Evolutionary conservation across 2,329 filamentous ascomycete genomes (phyloP), one percentile per base, ranked within the genome.

Genomic region (Triangularia verruculosa): DNA sequence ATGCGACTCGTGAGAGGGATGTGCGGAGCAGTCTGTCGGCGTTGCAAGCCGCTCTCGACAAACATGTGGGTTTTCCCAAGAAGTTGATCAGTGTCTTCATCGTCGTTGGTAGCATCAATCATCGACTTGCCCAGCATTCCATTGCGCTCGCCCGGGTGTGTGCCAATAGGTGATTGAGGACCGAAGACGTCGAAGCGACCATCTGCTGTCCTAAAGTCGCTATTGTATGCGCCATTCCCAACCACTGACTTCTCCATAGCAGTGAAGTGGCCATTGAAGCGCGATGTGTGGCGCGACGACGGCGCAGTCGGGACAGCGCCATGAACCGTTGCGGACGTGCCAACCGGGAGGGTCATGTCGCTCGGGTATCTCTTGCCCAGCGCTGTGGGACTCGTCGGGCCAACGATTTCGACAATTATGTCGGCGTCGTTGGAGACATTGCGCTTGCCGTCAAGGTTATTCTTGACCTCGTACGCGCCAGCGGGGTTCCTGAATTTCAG

Each of bases 141-240:
- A 15, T 80, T 77, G 57, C 83, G 80, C 64, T 88, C 87, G n/a
- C 80, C 79, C n/a, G 89, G 80, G 60, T 89, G 85, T 71, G 88
- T 89, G 51, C 86, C 87, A 61, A 92, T 88, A 1, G 89, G 89
- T 5, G 89, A 92, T 69, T 90, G 89, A 0, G 89, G 86, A 12
- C 88, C 89, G 76, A 92, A 93, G 25, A 91, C 77, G 65, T 80
- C 86, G 68, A 88, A 85, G 69, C 86, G 86, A 64, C 82, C 79
- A 15, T 78, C 74, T 72, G 83, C 82, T n/a, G 84, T 79, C 13
- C 56, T 43, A 57, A 89, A 80, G 65, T 90, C 87, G 64, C 80
- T 79, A 70, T 82, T 82, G 22, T 54, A 54, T 25, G 59, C 80
- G 77, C 51, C 79, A 65, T 82, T 86, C 63, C 87, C 83, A 39